Conservation (phyloP, 2,329 filamentous ascomycete genomes). For the Sporothrix mexicana region DNA sequence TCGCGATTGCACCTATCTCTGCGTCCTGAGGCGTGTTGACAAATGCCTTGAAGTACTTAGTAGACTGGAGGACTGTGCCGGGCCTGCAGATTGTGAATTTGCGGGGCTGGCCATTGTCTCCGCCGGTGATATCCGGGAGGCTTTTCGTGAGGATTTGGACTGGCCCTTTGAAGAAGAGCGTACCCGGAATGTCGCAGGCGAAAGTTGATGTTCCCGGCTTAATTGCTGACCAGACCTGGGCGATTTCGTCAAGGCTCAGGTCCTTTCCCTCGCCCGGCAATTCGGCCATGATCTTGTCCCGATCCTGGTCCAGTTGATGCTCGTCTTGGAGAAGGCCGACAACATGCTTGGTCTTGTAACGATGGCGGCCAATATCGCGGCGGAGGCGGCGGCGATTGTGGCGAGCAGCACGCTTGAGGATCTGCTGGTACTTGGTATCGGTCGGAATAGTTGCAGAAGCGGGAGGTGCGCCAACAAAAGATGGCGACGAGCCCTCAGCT, state of each 20-base stretch:
- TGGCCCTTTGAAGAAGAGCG: neutral
- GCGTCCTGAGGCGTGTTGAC: neutral
- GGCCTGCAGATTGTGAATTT: constrained; percentile 11
- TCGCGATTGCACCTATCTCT: too few species aligned
- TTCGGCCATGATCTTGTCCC: constrained; percentile 10
- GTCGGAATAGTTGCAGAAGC: neutral
- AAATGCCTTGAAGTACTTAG: constrained; percentile 37
- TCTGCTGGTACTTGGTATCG: neutral
- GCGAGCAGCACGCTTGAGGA: constrained; percentile 17
- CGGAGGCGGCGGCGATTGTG: constrained; percentile 1
- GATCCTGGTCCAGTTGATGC: neutral
- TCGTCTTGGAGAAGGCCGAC: neutral
- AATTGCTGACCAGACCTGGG: constrained; percentile 22
- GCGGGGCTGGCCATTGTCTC: neutral
- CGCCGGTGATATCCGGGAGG: neutral
- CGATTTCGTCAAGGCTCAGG: neutral
- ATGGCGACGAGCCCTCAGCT: neutral
- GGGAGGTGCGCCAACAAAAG: neutral
- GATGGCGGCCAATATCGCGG: neutral
- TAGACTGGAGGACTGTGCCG: constrained; percentile 34
- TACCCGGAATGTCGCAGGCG: too few species aligned
- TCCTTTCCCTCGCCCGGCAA: neutral
- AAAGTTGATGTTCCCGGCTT: too few species aligned
- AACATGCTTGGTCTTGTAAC: neutral
- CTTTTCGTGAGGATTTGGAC: constrained; percentile 32